These are phyloP conservation scores for Colletotrichum graminicola DNA, from an alignment of 2,329 filamentous ascomycete genomes.

Conservation along the genomic window DNA sequence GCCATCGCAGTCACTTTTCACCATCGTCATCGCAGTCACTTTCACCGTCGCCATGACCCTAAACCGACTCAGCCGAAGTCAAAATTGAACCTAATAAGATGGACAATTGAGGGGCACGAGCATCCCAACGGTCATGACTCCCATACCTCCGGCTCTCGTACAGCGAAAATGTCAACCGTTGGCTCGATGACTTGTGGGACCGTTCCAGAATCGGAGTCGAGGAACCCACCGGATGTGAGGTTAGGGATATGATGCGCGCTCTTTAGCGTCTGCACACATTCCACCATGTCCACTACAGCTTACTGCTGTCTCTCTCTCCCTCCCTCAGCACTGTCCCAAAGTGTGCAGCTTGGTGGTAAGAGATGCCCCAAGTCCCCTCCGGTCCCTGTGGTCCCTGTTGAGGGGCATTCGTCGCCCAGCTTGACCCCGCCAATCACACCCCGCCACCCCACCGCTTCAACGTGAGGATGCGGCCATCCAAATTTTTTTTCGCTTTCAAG, in stretches of 20 bases:
- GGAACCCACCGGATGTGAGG: conserved; percentile 14
- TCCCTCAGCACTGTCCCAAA: conserved; percentile 1
- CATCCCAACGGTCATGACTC: background rate
- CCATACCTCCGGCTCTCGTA: conserved; percentile 5
- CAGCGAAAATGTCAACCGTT: conserved; percentile 17
- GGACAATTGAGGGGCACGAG: background rate
- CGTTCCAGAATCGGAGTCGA: conserved; percentile 40
- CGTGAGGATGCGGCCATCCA: conserved; percentile 34
- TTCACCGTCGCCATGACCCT: background rate
- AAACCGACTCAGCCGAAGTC: background rate
- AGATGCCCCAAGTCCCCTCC: too few relatives aligned
- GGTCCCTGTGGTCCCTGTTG: background rate
- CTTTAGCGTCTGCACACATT: conserved; percentile 11
- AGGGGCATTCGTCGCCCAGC: conserved; percentile 24
- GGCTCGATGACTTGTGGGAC: conserved; percentile 35
- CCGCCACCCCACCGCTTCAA: conserved; percentile 41
- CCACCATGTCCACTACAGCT: background rate
- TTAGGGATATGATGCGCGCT: conserved; percentile 20
- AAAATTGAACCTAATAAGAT: background rate
- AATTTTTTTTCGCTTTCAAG: conserved; percentile 39
- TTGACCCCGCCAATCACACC: conserved; percentile 42
- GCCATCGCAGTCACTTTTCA: too few relatives aligned
- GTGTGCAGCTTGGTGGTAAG: conserved; percentile 1
- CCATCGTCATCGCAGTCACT: too few relatives aligned
- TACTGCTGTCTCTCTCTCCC: background rate